Conservation (phyloP, 331 rosid genomes). For the Acacia pycnantha region DNA sequence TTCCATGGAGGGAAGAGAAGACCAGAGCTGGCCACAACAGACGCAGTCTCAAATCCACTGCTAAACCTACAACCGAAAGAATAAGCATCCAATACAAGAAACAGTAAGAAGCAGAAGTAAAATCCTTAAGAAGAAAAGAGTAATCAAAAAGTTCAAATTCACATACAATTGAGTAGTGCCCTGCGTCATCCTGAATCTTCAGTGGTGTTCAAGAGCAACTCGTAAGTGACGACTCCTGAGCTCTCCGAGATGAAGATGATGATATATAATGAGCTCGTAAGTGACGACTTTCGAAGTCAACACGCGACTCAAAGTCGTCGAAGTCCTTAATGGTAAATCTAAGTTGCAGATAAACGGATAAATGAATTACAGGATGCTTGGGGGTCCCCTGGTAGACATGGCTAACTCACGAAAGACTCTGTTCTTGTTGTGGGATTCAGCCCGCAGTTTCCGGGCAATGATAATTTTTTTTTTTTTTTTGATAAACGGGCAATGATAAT, state of each 20-base stretch:
- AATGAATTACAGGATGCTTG: no score
- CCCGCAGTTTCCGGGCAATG: no score
- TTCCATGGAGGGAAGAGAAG: slow-evolving; percentile 37
- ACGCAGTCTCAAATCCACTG: slow-evolving; percentile 40
- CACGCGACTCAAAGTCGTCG: no score
- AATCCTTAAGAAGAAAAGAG: neutral
- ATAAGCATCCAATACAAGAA: neutral
- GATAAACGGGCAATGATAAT: no score
- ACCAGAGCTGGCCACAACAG: slow-evolving; percentile 30
- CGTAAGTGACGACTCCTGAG: neutral
- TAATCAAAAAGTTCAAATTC: neutral
- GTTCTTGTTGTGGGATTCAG: no score
- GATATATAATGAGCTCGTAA: no score
- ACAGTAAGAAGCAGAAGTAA: neutral
- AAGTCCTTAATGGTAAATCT: no score
- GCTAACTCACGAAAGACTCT: no score
- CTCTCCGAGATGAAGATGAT: neutral
- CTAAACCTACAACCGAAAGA: slow-evolving; percentile 39
- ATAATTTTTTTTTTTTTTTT: no score
- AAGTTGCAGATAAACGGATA: no score
- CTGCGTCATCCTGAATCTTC: neutral
- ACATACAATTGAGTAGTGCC: slow-evolving; percentile 16
- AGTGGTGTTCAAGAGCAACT: neutral
- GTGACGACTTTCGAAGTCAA: no score
- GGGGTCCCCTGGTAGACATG: no score